Evolutionary conservation across 352 stramenopile genomes (phyloP).

Genomic region (Phytophthora pistaciae): DNA sequence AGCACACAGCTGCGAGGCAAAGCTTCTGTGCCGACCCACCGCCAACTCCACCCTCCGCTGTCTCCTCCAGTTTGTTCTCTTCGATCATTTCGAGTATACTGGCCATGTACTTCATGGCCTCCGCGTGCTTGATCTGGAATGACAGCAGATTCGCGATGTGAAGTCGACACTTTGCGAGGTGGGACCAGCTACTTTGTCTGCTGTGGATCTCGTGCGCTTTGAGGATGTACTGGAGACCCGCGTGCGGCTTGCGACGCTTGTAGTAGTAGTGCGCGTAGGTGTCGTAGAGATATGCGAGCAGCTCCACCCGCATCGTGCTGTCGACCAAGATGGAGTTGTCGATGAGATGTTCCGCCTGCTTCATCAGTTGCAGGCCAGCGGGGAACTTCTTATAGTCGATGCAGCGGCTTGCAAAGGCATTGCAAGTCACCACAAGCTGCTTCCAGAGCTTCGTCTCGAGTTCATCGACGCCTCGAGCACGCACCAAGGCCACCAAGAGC

Average conservation of each 20-base stretch:
- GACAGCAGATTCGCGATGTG: conserved; percentile 85
- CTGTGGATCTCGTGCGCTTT: conserved; percentile 89
- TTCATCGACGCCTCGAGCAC: conserved; percentile 56
- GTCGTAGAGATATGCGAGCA: conserved; percentile 88
- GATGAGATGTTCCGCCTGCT: conserved; percentile 81
- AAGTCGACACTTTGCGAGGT: conserved; percentile 92
- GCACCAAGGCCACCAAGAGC: conserved; percentile 76
- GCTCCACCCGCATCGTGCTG: conserved; percentile 58
- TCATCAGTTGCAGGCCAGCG: conserved; percentile 83
- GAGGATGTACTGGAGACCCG: conserved; percentile 85
- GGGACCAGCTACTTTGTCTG: conserved; percentile 76
- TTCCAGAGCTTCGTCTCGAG: conserved; percentile 87
- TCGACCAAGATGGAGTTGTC: conserved; percentile 78
- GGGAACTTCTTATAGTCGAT: conserved; percentile 88
- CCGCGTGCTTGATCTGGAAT: conserved; percentile 76
- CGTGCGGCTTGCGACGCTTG: conserved; percentile 78
- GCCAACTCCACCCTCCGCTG: conserved; percentile 25
- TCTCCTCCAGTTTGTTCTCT: conserved; percentile 85
- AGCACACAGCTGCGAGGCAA: conserved; percentile 90
- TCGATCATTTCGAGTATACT: conserved; percentile 92
- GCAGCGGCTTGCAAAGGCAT: conserved; percentile 87
- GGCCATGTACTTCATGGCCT: conserved; percentile 82
- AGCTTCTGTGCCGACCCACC: conserved; percentile 88
- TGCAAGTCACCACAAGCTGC: conserved; percentile 92
- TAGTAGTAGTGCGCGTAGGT: conserved; percentile 94